These are phyloP conservation scores for Neurospora hispaniola DNA, from an alignment of 495 filamentous ascomycete species.

Conservation along the genomic window DNA sequence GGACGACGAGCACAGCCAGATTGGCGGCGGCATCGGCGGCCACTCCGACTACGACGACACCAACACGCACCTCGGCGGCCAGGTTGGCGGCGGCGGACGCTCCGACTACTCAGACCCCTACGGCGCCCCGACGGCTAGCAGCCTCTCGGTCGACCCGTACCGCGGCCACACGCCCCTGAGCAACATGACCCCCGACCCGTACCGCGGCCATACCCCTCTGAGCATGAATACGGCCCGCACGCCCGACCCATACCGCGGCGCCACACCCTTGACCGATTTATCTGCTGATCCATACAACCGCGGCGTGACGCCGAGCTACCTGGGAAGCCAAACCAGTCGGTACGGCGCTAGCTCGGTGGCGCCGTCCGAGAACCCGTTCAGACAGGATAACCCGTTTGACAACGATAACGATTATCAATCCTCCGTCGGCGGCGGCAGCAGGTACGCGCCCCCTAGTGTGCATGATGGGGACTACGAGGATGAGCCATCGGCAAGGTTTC, in stretches of 20 bases:
- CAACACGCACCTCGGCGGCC: constrained; percentile 6
- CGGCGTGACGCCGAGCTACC: constrained; percentile 8
- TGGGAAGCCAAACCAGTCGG: constrained; percentile 5
- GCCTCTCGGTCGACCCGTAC: constrained; percentile 26
- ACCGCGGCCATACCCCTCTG: not conserved
- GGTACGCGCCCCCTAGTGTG: constrained; percentile 28
- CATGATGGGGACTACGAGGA: constrained; percentile 30
- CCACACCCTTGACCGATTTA: not conserved
- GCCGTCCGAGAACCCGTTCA: constrained; percentile 20
- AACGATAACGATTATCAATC: constrained; percentile 27
- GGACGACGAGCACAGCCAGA: constrained; percentile 22
- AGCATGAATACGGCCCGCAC: constrained; percentile 1
- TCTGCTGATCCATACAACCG: constrained; percentile 6
- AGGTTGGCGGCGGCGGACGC: constrained; percentile 2
- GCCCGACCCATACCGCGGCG: constrained; percentile 9
- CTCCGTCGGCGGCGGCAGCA: constrained; percentile 5
- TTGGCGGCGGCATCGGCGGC: not conserved
- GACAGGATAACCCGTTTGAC: constrained; percentile 35
- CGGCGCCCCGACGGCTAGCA: constrained; percentile 10
- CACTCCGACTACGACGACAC: not conserved
- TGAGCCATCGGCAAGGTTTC: constrained; percentile 29
- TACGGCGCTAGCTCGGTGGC: constrained; percentile 4
- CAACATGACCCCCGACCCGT: constrained; percentile 11
- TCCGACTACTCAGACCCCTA: constrained; percentile 21
- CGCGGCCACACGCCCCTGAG: constrained; percentile 7